Base-by-base conservation (phyloP, 352 stramenopile genomes). In the Pythium dissimile region DNA sequence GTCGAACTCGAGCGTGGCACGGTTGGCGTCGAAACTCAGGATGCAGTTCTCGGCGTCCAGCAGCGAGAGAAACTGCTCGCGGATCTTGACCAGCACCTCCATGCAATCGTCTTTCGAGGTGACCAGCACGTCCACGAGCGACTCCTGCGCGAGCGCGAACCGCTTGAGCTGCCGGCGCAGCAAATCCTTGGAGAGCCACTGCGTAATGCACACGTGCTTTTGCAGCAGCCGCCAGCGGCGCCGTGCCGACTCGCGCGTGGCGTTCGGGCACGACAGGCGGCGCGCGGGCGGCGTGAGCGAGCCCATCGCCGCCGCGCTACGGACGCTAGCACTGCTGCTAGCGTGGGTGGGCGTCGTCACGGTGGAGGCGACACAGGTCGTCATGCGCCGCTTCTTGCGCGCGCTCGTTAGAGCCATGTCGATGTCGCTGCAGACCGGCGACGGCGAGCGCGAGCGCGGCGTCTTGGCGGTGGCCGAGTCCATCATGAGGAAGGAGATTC, bases 31-130 rank as follows among this genome's bases (percentile, higher is more conserved):
- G 48, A 88, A 77, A 60, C 67, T 81, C 20, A 89, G 59, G 20
- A 86, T 71, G 46, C 77, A 88, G 48, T 81, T 66, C 44, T 89
- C 73, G 0, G 77, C 77, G 37, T 89, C 77, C 8, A 89, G 48
- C 9, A 89, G 66, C 43, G 72, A 72, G 27, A 84, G 54, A 58
- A 88, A 80, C 50, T 88, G 77, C n/a, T 86, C 72, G 10, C 75
- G 62, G 46, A 89, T 75, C 66, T 75, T 75, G 32, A 76, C 63
- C 30, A 80, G 66, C n/a, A 80, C 72, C 15, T 77, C 72, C 62
- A 77, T 77, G 45, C 73, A 73, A 51, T 80, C 72, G 57, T 72
- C 59, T 15, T 64, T 67, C n/a, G 66, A 72, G 10, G 58, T 62
- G 56, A 80, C 69, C 20, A 77, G 59, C 5, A 71, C 72, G 37